Evolutionary conservation across 2,329 filamentous ascomycete species (phyloP).

Genomic region (Xylariaceae sp.): DNA sequence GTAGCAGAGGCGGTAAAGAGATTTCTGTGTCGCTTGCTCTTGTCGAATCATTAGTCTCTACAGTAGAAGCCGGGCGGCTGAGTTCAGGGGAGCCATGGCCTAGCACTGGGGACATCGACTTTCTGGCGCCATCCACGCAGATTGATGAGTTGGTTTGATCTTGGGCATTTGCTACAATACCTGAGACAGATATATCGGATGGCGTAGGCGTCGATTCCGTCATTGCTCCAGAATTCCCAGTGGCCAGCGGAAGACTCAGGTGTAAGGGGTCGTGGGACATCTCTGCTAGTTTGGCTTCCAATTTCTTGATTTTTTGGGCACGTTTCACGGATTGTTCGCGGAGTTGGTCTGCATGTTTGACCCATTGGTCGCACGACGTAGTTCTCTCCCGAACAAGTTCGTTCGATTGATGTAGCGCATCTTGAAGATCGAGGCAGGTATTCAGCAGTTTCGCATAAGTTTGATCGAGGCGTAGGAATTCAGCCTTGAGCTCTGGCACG

Average conservation of each 20-base stretch:
- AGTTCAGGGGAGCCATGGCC: not conserved
- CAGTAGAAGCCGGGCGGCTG: not conserved
- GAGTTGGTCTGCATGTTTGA: constrained; percentile 39
- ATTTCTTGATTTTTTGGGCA: constrained; percentile 36
- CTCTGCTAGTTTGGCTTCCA: constrained; percentile 37
- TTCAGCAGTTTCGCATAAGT: constrained; percentile 38
- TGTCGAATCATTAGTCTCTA: not conserved
- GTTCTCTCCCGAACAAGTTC: constrained; percentile 40
- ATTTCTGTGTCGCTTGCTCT: constrained; percentile 1
- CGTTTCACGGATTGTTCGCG: constrained; percentile 31
- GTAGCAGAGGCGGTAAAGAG: constrained; percentile 32
- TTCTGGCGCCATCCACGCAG: not conserved
- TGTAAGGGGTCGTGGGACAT: constrained; percentile 14
- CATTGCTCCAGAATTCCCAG: constrained; percentile 4
- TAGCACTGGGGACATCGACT: not conserved
- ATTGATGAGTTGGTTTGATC: not conserved
- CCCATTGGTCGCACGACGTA: constrained; percentile 42
- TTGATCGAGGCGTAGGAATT: constrained; percentile 36
- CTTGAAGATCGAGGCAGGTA: constrained; percentile 24
- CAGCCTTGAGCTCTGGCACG: constrained; percentile 26
- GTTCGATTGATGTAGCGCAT: constrained; percentile 27
- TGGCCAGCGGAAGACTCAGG: constrained; percentile 25
- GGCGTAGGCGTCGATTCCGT: constrained; percentile 1
- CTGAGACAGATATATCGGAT: not conserved
- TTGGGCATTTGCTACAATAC: not conserved